These are phyloP conservation scores for Centella asiatica DNA, from an alignment of 129 eudicot genomes.

Conservation along the genomic window DNA sequence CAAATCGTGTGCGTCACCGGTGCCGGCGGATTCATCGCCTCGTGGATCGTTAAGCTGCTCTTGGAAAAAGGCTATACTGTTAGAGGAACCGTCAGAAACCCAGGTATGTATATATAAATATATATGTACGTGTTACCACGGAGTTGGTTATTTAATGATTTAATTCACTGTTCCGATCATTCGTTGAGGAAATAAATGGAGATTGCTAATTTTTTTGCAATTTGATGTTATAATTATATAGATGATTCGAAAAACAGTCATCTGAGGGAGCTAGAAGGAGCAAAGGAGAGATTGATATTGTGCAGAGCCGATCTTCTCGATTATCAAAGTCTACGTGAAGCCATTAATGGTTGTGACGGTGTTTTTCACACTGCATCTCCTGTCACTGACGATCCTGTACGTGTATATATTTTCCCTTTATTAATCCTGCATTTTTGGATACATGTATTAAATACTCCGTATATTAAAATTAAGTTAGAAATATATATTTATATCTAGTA, in stretches of 20 bases:
- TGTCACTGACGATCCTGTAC: conserved; percentile 90
- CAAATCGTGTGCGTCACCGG: conserved; percentile 93
- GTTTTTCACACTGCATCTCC: conserved; percentile 99
- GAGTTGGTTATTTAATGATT: too few species aligned
- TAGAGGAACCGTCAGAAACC: conserved; percentile 89
- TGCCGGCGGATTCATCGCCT: conserved; percentile 95
- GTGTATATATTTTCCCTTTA: background rate
- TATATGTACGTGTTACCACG: too few species aligned
- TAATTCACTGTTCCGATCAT: too few species aligned
- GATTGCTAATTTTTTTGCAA: too few species aligned
- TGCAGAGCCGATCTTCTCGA: conserved; percentile 90
- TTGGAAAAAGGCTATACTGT: conserved; percentile 79
- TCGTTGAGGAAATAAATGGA: too few species aligned
- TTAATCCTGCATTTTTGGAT: background rate
- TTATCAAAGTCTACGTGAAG: conserved; percentile 70
- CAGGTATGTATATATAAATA: too few species aligned
- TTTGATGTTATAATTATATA: too few species aligned
- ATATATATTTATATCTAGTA: too few species aligned
- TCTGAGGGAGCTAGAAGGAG: conserved; percentile 85
- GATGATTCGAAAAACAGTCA: conserved; percentile 85
- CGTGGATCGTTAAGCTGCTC: conserved; percentile 91
- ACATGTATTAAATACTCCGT: too few species aligned
- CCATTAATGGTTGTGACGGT: conserved; percentile 87
- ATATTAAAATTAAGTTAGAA: too few species aligned
- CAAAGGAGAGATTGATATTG: conserved; percentile 70